Evolutionary conservation across 2,329 filamentous ascomycete species (phyloP).

Genomic region (Xylariaceae sp.): DNA sequence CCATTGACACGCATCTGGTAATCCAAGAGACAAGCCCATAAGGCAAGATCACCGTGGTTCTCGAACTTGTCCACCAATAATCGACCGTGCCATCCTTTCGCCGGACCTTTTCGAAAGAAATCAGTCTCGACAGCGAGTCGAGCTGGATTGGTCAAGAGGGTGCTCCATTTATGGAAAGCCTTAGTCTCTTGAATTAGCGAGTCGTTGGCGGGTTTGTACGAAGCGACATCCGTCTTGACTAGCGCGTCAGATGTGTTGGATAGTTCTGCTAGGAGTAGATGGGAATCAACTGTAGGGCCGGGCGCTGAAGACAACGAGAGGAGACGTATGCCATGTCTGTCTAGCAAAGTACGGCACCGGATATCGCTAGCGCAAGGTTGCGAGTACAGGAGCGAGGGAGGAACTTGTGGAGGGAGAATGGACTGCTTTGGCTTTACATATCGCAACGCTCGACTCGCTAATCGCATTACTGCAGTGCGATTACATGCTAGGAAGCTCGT

Average conservation of each 20-base stretch:
- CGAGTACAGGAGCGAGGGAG: constrained; percentile 14
- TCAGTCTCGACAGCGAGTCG: constrained; percentile 42
- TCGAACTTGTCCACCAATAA: constrained; percentile 38
- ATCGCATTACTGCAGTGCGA: constrained; percentile 42
- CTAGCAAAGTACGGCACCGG: not conserved
- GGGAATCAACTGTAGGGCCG: constrained; percentile 21
- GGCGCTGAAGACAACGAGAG: constrained; percentile 25
- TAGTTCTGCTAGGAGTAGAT: constrained; percentile 26
- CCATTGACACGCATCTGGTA: constrained; percentile 41
- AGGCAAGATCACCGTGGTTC: constrained; percentile 37
- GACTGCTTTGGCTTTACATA: constrained; percentile 40
- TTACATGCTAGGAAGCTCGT: constrained; percentile 32
- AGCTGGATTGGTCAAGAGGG: constrained; percentile 32
- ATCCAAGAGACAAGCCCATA: constrained; percentile 41
- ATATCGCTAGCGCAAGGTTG: constrained; percentile 10
- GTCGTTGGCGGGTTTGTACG: constrained; percentile 15
- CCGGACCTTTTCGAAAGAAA: constrained; percentile 37
- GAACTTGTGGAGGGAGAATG: constrained; percentile 27
- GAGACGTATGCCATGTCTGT: constrained; percentile 14
- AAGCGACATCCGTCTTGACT: not conserved
- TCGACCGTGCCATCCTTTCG: constrained; percentile 28
- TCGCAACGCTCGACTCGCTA: constrained; percentile 38
- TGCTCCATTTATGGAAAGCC: constrained; percentile 37
- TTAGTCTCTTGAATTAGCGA: constrained; percentile 31
- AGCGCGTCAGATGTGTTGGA: constrained; percentile 4